Percentiles rank a stretch among this genome's conserved stretches.
phyloP scores from a whole-genome alignment of 2,329 filamentous ascomycete genomes.

The Helotiales sp. region DNA sequence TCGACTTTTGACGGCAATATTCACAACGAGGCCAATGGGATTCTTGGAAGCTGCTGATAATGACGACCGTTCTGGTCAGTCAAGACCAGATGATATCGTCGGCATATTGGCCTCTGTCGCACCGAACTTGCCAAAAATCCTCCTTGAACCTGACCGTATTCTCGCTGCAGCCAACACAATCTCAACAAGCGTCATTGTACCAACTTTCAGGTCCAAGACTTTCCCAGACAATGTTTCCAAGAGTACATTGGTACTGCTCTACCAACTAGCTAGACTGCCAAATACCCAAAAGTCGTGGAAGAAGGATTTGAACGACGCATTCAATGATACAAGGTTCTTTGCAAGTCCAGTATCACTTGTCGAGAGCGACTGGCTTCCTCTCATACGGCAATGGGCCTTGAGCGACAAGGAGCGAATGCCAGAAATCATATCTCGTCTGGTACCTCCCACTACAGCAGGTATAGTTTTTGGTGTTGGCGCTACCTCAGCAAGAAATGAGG shows the following conservation, averaged over 20 bases:
- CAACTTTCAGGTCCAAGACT: conserved; percentile 76
- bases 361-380: conserved; percentile 74
- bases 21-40: conserved; percentile 81
- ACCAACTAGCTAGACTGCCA: conserved; percentile 73
- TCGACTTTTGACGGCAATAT: conserved; percentile 85
- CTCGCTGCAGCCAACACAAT: conserved; percentile 76
- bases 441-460: conserved; percentile 84
- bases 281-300: conserved; percentile 88
- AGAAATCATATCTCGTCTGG: conserved; percentile 77
- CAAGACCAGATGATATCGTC: conserved; percentile 71
- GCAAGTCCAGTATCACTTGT: conserved; percentile 65
- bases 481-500: conserved; percentile 88
- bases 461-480: conserved; percentile 99
- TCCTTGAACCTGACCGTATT: conserved; percentile 84
- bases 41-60: conserved; percentile 60
- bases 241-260: conserved; percentile 70
- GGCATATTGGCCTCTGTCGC: conserved; percentile 77
- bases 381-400: conserved; percentile 81
- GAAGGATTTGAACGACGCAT: conserved; percentile 87
- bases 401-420: conserved; percentile 85
- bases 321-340: conserved; percentile 88
- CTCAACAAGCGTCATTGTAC: conserved; percentile 78
- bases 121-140: conserved; percentile 76
- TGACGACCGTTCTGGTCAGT: conserved; percentile 37
- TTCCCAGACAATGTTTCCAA: conserved; percentile 84